Evolutionary conservation across 1,139 yeast species (phyloP), one percentile per base, ranked within the genome.

Genomic region (Yamadazyma mexicana): DNA sequence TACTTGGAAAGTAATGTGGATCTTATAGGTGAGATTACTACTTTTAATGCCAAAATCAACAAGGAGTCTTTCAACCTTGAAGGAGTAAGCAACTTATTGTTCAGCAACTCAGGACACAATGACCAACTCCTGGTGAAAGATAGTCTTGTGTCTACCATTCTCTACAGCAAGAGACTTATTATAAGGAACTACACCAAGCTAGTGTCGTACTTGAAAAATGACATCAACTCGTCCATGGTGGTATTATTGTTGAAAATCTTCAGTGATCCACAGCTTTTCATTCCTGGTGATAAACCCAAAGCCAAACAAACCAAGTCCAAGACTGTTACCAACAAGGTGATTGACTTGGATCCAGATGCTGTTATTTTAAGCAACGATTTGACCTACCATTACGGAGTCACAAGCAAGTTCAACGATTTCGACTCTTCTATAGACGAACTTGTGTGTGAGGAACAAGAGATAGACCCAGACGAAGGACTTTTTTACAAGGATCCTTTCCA

Each of bases 141-240:
- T 27, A 51, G 58, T 8, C 47, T 69, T 33, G 56, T 62, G 7
- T 61, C 64, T 40, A 59, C 69, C 47, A 59, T 69, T 2, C 52
- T 69, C 15, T 60, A 64, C 46, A 50, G 65, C 28, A 69, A 69
- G 43, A 68, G 64, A 48, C 48, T 65, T 3, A 51, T 69, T 18
- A 52, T 69, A 11, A 67, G 61, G 41, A 56, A 67, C 45, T 67
- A 63, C 31, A 46, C 58, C 12, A 64, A 60, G 36, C 52, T 69
- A 23, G 63, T 65, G 0, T 48, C 55, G 1, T 49, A 60, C 30
- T 48, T 62, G 37, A 66, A 66, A 43, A 60, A 58, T 45, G 76
- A 70, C 39, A 57, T 69, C 36, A 69, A 67, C 46, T 67, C 75
- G 3, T 66, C 66, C 39, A 62, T 69, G 66, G 63, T 69, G 23